Evolutionary conservation across 2,329 filamentous ascomycete genomes (phyloP).

Genomic region (Lasiodiplodia theobromae): DNA sequence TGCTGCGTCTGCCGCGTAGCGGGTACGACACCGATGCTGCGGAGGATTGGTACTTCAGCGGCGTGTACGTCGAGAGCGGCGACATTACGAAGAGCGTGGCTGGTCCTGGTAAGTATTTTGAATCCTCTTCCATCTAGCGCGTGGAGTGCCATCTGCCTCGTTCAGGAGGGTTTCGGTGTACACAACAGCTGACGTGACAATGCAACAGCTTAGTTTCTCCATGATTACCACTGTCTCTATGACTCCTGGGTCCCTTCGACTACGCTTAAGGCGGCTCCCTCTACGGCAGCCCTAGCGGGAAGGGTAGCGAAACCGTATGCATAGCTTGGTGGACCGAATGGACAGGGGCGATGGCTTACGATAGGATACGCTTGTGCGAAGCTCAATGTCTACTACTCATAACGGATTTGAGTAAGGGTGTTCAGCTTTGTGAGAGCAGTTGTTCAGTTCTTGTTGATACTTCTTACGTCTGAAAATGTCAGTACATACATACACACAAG

Average conservation of each 20-base stretch:
- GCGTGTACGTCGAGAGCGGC: constrained; percentile 73
- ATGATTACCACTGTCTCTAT: background rate
- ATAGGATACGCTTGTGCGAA: constrained; percentile 34
- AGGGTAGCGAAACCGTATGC: background rate
- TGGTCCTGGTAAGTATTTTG: constrained; percentile 32
- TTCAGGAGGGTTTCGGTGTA: too few species aligned
- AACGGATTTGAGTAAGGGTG: constrained; percentile 32
- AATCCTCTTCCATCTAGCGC: background rate
- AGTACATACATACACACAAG: background rate
- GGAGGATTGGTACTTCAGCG: constrained; percentile 76
- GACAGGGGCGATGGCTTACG: constrained; percentile 35
- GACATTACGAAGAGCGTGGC: constrained; percentile 38
- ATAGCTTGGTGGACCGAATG: constrained; percentile 36
- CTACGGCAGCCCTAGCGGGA: background rate
- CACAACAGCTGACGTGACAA: constrained; percentile 2
- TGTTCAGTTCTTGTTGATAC: constrained; percentile 4
- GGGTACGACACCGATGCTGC: constrained; percentile 59
- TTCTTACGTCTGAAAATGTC: background rate
- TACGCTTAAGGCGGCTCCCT: background rate
- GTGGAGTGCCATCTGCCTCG: background rate
- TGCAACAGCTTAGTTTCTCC: background rate
- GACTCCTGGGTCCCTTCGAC: background rate
- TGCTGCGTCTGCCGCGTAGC: constrained; percentile 68
- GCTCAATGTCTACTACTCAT: constrained; percentile 36
- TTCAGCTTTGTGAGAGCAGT: background rate